Conservation (phyloP, 768 basidiomycete genomes). For the Leccinum longicurvipes region DNA sequence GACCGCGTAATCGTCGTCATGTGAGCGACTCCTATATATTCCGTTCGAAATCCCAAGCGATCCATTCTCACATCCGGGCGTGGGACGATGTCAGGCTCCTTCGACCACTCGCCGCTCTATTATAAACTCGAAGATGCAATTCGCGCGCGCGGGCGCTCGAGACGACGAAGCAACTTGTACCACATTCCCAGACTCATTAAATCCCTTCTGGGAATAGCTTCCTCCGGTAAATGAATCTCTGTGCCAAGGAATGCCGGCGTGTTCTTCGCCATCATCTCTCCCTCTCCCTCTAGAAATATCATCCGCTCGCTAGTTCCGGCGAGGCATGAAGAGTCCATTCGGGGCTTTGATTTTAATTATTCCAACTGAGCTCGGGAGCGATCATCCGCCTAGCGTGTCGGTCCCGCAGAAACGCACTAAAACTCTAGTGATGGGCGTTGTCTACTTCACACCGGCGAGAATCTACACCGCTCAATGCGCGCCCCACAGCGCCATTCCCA, state of each 20-base stretch:
- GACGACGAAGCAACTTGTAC: constrained; percentile 1
- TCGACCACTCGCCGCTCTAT: background rate
- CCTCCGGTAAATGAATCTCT: background rate
- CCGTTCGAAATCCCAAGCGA: background rate
- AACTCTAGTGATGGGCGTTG: no score
- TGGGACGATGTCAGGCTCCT: background rate
- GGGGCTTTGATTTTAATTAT: background rate
- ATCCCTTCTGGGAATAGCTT: background rate
- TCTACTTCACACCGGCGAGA: background rate
- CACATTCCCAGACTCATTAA: constrained; percentile 14
- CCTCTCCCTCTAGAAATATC: background rate
- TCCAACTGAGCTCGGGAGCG: background rate
- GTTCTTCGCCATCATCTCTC: background rate
- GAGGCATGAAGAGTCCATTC: background rate
- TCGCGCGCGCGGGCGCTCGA: background rate
- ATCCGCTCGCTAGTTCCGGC: background rate
- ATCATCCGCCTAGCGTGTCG: constrained; percentile 1
- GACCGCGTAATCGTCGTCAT: background rate
- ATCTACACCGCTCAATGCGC: constrained; percentile 11
- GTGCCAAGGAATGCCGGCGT: background rate
- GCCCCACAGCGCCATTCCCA: background rate
- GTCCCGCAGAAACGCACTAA: background rate
- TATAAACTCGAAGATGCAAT: constrained; percentile 5
- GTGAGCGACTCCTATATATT: background rate
- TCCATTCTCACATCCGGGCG: background rate